Evolutionary conservation across 352 stramenopile species (phyloP), one percentile per base, ranked within the genome.

Genomic region (Phytophthora podocarpi): DNA sequence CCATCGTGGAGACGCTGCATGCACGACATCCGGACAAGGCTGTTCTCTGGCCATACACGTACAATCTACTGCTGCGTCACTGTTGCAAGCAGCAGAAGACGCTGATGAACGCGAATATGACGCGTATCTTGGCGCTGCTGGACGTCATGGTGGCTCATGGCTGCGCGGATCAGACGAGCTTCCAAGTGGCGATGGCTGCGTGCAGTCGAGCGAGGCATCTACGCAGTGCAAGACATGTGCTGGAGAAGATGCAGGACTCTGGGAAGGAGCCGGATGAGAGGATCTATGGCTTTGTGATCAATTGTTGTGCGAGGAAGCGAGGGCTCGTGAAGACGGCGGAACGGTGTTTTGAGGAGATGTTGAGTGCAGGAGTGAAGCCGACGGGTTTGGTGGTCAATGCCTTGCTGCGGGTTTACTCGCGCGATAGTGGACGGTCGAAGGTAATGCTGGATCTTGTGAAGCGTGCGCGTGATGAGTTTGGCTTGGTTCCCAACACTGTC

Each of bases 121-220:
- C 56, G n/a, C 70, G 63, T 5, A 80, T 81, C 45, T 46, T 93
- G 26, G 24, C 43, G 30, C 37, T 93, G 3, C 43, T 93, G 15
- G 67, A 89, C 30, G 58, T 74, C 7, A 87, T 93, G 74, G 54
- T 77, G 26, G 39, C 26, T 15, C 60, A 70, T 31, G 37, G 70
- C 3, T 72, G 76, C 30, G 78, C 74, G 9, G 72, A 74, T 28
- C 52, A 67, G 23, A 70, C 75, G 34, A 87, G 76, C 50, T 91
- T 91, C 47, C 77, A 93, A 57, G 85, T 85, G 13, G 80, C 63
- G n/a, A 76, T 93, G 31, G 82, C 82, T 50, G 80, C 75, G 27
- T 93, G 82, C 49, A 87, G 81, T 49, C 72, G 74, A 8, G 56
- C 58, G 7, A 58, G 74, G 8, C 63, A 85, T 54, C 24, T 91